Conservation (phyloP, 306 rosid genomes). For the Hylodesmum podocarpum region DNA sequence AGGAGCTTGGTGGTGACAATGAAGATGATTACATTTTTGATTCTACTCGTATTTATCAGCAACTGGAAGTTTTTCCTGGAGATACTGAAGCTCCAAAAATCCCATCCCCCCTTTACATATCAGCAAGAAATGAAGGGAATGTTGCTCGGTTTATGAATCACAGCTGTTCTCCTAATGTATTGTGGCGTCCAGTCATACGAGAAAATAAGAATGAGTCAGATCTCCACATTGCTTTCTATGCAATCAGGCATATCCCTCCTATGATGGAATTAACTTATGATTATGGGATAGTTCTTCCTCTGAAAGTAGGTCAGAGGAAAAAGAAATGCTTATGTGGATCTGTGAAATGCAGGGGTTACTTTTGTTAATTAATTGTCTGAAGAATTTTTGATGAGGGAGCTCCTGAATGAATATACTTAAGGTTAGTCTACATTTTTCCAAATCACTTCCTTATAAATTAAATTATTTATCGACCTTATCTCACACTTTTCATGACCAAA, state of each 20-base stretch:
- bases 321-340: conserved; percentile 84
- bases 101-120: conserved; percentile 69
- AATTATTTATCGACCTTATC: neutral
- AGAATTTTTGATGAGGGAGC: conserved; percentile 31
- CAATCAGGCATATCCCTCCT: conserved; percentile 78
- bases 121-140: conserved; percentile 76
- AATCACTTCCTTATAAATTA: conserved; percentile 12
- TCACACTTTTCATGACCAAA: conserved; percentile 2
- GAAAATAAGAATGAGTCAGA: conserved; percentile 63
- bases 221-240: conserved; percentile 73
- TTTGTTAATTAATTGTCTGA: conserved; percentile 49
- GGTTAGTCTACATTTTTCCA: conserved; percentile 46
- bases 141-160: conserved; percentile 97
- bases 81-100: conserved; percentile 63
- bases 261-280: conserved; percentile 91
- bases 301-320: conserved; percentile 61
- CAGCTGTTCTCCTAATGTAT: conserved; percentile 84
- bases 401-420: conserved; percentile 17
- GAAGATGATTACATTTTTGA: conserved; percentile 78
- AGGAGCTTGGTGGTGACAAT: conserved; percentile 62
- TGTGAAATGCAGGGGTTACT: conserved; percentile 65
- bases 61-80: conserved; percentile 66
- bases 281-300: conserved; percentile 68
- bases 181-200: conserved; percentile 74
- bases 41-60: conserved; percentile 67